phyloP scores from a whole-genome alignment of 2,329 filamentous ascomycete genomes.

The Fusarium sp. region DNA sequence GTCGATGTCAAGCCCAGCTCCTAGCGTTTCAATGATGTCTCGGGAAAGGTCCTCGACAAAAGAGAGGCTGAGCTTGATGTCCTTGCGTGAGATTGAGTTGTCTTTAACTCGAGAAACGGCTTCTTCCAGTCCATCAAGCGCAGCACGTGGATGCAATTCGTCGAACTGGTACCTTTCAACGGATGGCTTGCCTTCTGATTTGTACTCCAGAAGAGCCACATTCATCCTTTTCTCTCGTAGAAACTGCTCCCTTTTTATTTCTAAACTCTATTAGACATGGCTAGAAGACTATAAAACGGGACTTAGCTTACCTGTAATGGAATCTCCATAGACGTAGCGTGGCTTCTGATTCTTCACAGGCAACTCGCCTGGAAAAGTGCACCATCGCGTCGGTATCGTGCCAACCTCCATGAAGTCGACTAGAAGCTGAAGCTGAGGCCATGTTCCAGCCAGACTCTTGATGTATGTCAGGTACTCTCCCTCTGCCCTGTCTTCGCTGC shows the following conservation, averaged over 20 bases:
- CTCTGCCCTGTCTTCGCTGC: neutral
- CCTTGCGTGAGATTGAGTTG: neutral
- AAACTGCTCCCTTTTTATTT: neutral
- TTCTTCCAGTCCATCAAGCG: neutral
- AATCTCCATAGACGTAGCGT: neutral
- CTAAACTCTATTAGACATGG: neutral
- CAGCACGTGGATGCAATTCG: neutral
- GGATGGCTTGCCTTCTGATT: neutral
- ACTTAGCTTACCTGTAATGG: neutral
- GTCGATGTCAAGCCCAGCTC: neutral
- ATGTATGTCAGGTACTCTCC: neutral
- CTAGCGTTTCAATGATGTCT: neutral
- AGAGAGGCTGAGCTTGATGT: neutral
- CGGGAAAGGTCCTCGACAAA: conserved; percentile 3
- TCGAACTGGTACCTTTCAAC: neutral
- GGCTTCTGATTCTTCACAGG: neutral
- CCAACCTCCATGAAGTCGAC: conserved; percentile 3
- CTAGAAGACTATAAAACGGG: fast-evolving
- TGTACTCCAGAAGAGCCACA: neutral
- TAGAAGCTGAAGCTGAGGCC: neutral
- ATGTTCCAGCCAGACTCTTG: neutral
- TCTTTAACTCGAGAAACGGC: neutral
- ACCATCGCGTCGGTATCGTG: neutral
- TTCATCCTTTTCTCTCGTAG: neutral
- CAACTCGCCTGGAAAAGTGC: neutral